These are phyloP conservation scores for Orychophragmus violaceus DNA, from an alignment of 345 rosid genomes.

Conservation along the genomic window DNA sequence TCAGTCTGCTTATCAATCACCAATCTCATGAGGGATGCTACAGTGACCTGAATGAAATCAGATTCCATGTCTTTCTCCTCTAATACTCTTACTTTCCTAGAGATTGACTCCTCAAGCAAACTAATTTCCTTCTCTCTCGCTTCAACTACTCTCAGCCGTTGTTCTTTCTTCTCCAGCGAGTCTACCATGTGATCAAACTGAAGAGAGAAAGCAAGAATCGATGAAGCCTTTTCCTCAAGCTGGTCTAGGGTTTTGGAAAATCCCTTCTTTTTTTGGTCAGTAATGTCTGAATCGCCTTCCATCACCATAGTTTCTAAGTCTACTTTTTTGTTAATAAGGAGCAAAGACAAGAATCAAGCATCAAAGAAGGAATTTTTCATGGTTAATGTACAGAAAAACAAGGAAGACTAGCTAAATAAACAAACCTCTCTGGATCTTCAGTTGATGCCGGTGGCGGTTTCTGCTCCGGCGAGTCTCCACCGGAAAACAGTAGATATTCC, in stretches of 20 bases:
- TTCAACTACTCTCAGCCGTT: not conserved
- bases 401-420: no score
- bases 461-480: not conserved
- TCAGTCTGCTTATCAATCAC: constrained; percentile 10
- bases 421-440: not conserved
- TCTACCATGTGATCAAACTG: not conserved
- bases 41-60: not conserved
- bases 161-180: not conserved
- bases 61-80: constrained; percentile 1
- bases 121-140: not conserved
- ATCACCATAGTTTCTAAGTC: not conserved
- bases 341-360: not conserved
- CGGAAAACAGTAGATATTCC: not conserved
- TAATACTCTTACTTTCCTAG: not conserved
- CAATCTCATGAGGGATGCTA: not conserved
- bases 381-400: not conserved
- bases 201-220: not conserved
- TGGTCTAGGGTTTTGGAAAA: not conserved
- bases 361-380: not conserved
- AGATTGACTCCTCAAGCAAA: not conserved
- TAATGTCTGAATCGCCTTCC: not conserved
- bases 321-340: not conserved
- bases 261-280: not conserved
- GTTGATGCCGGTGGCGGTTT: not conserved
- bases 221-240: not conserved